Evolutionary conservation across 1,284 basidiomycete species (phyloP).

Genomic region (Dichomitus squalens): DNA sequence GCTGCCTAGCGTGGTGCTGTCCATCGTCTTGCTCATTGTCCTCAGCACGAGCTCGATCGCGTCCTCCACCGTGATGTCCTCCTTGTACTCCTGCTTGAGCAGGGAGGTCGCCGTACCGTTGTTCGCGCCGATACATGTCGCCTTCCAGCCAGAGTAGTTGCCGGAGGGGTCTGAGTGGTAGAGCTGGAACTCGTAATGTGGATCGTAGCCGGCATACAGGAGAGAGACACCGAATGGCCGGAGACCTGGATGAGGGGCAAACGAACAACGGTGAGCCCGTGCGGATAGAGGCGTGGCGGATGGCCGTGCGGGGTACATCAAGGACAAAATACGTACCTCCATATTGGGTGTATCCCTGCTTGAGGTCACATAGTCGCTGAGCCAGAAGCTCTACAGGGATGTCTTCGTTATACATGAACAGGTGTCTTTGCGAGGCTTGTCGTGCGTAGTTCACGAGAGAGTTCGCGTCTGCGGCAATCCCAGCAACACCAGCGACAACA

Average conservation of each 20-base stretch:
- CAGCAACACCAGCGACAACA: constrained; percentile 93
- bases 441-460: constrained; percentile 96
- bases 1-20: constrained; percentile 93
- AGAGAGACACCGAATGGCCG: constrained; percentile 98
- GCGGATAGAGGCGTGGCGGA: too few species aligned
- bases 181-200: constrained; percentile 95
- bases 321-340: constrained; percentile 64
- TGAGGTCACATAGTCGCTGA: constrained; percentile 94
- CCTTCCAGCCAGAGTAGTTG: constrained; percentile 99
- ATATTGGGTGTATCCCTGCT: constrained; percentile 98
- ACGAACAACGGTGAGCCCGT: background rate
- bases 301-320: too few species aligned
- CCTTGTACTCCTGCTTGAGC: constrained; percentile 99
- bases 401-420: constrained; percentile 93
- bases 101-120: constrained; percentile 93
- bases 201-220: constrained; percentile 95
- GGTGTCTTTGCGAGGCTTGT: constrained; percentile 87
- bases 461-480: constrained; percentile 96
- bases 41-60: constrained; percentile 91
- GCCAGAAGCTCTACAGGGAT: constrained; percentile 97
- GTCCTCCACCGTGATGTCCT: constrained; percentile 88
- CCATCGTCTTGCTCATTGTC: constrained; percentile 99
- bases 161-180: constrained; percentile 99
- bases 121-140: constrained; percentile 96
- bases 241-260: constrained; percentile 62